Evolutionary conservation across 2,329 filamentous ascomycete genomes (phyloP), one percentile per base, ranked within the genome.

Genomic region (Diaporthe destruens): DNA sequence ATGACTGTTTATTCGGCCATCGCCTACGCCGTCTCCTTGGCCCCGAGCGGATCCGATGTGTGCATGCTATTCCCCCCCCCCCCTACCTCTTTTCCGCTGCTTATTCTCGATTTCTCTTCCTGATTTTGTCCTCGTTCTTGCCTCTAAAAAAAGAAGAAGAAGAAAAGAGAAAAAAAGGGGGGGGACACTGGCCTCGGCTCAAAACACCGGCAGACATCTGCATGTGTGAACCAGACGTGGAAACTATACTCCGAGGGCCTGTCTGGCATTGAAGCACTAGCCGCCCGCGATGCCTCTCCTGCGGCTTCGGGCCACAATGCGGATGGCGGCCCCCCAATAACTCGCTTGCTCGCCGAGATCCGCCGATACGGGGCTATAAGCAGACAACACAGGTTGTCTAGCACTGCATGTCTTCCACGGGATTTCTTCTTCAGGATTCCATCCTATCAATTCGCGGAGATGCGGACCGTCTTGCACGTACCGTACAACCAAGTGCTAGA

Each of bases 1-100:
- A 65, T 51, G 61, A 44, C 44, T 65, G 47, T 51, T 51, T 36
- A 36, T 53, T 39, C 59, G 59, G 61, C 1, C 44, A 65, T 65
- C 61, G 61, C 61, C 6, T 12, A 39, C 61, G 42, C 59, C 59
- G 59, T 61, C 25, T 47, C n/a, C 23, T 61, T 32, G 53, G 47
- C 12, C 23, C 20, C 61, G 61, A 65, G 61, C 61, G 61, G 44
- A 36, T 65, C 44, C 61, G 44, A 25, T 18, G 20, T 25, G 7
- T 36, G 32, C 61, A 44, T 18, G 25, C 42, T 42, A 42, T 23
- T 65, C 51, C 47, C 2, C 36, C 6, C 32, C 23, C 16, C 16
- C 36, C 6, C 32, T 12, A 7, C 16, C 7, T 55, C 20, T 47
- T 47, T 47, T 47, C 44, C 18, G 6, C 8, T 2, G 18, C 44